phyloP scores from a whole-genome alignment of 495 filamentous ascomycete species.

The Aspergillus bridgeri region DNA sequence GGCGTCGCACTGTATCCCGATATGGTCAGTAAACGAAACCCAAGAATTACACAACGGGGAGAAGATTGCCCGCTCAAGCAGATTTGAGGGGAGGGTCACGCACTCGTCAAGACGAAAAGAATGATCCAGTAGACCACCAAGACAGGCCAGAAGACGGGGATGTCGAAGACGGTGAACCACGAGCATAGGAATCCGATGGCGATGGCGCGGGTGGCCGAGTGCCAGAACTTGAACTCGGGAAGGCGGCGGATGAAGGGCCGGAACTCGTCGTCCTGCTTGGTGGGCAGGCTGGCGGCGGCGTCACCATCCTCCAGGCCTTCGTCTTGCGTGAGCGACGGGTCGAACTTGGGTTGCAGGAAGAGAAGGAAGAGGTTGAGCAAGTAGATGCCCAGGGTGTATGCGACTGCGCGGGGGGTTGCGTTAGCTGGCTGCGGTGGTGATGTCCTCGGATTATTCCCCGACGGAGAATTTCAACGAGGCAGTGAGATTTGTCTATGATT shows the following conservation, averaged over 20 bases:
- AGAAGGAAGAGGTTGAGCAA: constrained; percentile 99
- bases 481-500: background rate
- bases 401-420: constrained; percentile 55
- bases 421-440: constrained; percentile 9
- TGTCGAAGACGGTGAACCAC: constrained; percentile 91
- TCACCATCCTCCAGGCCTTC: constrained; percentile 94
- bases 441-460: background rate
- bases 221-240: constrained; percentile 99
- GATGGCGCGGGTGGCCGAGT: constrained; percentile 85
- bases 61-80: background rate
- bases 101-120: constrained; percentile 90
- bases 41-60: background rate
- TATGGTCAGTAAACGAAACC: background rate
- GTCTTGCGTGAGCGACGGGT: constrained; percentile 92
- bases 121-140: constrained; percentile 98
- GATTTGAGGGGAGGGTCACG: constrained; percentile 27
- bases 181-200: constrained; percentile 79
- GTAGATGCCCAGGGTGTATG: constrained; percentile 97
- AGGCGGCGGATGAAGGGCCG: constrained; percentile 92
- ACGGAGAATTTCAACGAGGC: background rate
- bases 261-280: constrained; percentile 95
- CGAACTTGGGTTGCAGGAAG: constrained; percentile 97
- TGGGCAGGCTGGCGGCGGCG: constrained; percentile 69
- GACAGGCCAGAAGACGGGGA: constrained; percentile 98
- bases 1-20: constrained; percentile 72